Evolutionary conservation across 73 alveolate genomes (phyloP).

Genomic region (Durusdinium trenchii): DNA sequence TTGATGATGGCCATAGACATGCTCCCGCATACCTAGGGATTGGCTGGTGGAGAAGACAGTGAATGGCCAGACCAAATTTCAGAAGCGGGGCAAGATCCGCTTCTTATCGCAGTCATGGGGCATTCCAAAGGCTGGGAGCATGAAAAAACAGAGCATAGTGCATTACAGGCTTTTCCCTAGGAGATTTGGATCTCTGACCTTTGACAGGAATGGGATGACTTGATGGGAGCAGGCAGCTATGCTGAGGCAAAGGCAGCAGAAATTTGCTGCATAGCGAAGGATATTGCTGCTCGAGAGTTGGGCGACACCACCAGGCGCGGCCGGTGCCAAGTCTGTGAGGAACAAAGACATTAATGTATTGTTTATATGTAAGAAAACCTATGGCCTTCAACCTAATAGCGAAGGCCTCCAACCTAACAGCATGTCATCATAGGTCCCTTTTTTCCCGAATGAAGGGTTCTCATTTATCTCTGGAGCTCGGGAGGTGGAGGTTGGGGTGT

Average conservation of each 20-base stretch:
- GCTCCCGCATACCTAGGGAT: not conserved
- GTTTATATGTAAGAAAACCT: too few relatives aligned
- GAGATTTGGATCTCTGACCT: not conserved
- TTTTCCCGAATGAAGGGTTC: too few relatives aligned
- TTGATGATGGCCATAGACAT: too few relatives aligned
- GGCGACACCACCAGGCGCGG: constrained; percentile 1
- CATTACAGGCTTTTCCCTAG: too few relatives aligned
- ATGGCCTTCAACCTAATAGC: too few relatives aligned
- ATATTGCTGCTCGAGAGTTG: constrained; percentile 51
- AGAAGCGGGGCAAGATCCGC: constrained; percentile 59
- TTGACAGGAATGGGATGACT: constrained; percentile 59
- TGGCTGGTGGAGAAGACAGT: not conserved
- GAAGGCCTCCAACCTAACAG: too few relatives aligned
- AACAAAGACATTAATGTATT: too few relatives aligned
- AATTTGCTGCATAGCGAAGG: constrained; percentile 79
- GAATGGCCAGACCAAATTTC: not conserved
- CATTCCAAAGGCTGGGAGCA: constrained; percentile 30
- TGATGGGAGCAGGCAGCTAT: constrained; percentile 62
- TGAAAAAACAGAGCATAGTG: too few relatives aligned
- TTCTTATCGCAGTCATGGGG: constrained; percentile 83
- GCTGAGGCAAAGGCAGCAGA: constrained; percentile 79
- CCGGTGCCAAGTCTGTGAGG: too few relatives aligned
- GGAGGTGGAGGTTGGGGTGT: too few relatives aligned
- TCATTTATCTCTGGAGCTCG: too few relatives aligned
- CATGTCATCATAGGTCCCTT: too few relatives aligned